phyloP scores from a whole-genome alignment of 805 yeast species.

The Yarrowia divulgata region DNA sequence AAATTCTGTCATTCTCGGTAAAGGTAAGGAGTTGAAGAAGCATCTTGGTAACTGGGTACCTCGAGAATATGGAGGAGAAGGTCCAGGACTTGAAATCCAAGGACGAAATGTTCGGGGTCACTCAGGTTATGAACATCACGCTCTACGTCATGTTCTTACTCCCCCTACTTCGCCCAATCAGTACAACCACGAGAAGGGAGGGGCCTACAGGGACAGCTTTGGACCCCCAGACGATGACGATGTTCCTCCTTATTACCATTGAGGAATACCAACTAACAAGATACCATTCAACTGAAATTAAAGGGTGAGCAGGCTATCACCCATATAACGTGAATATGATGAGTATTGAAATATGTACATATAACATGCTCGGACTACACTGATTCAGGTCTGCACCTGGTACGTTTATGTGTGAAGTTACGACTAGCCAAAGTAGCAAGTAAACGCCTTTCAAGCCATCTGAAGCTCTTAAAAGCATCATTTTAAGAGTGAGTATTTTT shows the following conservation, averaged over 20 bases:
- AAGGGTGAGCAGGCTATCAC: conserved; percentile 1
- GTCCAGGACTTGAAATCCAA: conserved; percentile 12
- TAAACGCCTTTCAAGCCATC: too few species aligned
- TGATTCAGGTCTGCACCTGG: too few species aligned
- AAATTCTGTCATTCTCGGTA: conserved; percentile 13
- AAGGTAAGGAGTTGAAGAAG: conserved; percentile 22
- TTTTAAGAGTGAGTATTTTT: too few species aligned
- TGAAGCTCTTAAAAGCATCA: too few species aligned
- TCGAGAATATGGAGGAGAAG: conserved; percentile 19
- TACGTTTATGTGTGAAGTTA: too few species aligned
- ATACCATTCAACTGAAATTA: neutral
- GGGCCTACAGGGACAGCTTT: neutral
- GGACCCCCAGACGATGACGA: conserved; percentile 22
- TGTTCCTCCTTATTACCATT: conserved; percentile 20
- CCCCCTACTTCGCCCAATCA: conserved; percentile 12
- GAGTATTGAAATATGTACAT: neutral
- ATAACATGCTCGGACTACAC: too few species aligned
- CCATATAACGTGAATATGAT: neutral
- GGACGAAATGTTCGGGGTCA: neutral
- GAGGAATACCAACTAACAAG: neutral
- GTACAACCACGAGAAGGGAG: neutral
- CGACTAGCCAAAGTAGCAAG: too few species aligned
- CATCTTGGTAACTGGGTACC: conserved; percentile 22
- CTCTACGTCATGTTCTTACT: conserved; percentile 7
- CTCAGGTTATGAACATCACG: conserved; percentile 15